Evolutionary conservation across 2,329 filamentous ascomycete genomes (phyloP).

Genomic region (Stemphylium vesicarium): DNA sequence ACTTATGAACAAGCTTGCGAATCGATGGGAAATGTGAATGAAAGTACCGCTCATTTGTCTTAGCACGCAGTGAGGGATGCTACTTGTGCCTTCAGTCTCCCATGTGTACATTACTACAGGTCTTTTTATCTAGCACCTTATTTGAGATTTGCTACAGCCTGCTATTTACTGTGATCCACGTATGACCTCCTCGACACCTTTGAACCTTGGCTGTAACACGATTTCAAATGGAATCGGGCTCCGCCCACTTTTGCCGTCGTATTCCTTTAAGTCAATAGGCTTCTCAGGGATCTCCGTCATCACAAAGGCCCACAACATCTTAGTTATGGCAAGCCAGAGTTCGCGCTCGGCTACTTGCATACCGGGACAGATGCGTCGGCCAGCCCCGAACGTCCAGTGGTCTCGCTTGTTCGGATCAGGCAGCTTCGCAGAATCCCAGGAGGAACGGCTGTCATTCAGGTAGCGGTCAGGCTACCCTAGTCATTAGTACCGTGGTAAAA

Average conservation of each 20-base stretch:
- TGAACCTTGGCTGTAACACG: neutral
- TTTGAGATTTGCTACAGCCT: too few relatives aligned
- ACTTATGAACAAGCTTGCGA: too few relatives aligned
- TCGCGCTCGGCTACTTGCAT: slow-evolving; percentile 23
- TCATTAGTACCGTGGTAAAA: neutral
- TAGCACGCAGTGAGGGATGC: too few relatives aligned
- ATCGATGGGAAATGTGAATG: too few relatives aligned
- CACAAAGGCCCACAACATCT: neutral
- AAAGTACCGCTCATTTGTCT: too few relatives aligned
- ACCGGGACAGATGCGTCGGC: slow-evolving; percentile 40
- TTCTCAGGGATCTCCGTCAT: neutral
- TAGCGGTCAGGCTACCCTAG: slow-evolving; percentile 20
- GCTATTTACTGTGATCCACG: too few relatives aligned
- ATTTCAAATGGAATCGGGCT: neutral
- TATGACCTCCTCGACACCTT: neutral
- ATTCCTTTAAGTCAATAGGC: neutral
- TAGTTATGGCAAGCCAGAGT: neutral
- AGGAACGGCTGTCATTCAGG: slow-evolving; percentile 28
- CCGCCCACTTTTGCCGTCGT: neutral
- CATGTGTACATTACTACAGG: too few relatives aligned
- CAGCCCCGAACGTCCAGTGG: slow-evolving; percentile 32
- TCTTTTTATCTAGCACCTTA: too few relatives aligned
- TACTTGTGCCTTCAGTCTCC: too few relatives aligned
- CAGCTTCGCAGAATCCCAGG: slow-evolving; percentile 41
- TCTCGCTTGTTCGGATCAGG: slow-evolving; percentile 14